These are phyloP conservation scores for Aspergillus oerlinghausenensis DNA, from an alignment of 2,329 filamentous ascomycete species.

Conservation along the genomic window DNA sequence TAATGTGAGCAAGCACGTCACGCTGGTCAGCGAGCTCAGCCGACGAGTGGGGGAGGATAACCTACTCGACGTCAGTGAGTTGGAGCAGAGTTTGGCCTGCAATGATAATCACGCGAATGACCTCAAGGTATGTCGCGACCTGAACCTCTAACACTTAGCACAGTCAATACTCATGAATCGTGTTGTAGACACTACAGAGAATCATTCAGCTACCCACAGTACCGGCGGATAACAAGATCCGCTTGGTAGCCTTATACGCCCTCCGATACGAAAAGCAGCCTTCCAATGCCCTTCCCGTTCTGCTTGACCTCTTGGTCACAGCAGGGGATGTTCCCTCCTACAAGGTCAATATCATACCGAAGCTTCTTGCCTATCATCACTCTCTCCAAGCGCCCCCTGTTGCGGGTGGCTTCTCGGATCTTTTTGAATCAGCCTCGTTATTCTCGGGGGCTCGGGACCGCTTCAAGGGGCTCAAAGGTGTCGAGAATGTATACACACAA, in stretches of 20 bases:
- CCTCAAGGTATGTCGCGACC: slow-evolving; percentile 62
- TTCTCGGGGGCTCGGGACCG: slow-evolving; percentile 83
- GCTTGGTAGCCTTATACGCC: slow-evolving; percentile 89
- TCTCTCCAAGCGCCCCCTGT: slow-evolving; percentile 75
- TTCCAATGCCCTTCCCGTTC: slow-evolving; percentile 74
- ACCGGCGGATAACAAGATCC: slow-evolving; percentile 75
- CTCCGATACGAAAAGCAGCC: slow-evolving; percentile 85
- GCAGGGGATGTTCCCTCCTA: slow-evolving; percentile 75
- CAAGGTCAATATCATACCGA: slow-evolving; percentile 72
- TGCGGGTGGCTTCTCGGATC: slow-evolving; percentile 77
- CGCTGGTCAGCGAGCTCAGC: slow-evolving; percentile 88
- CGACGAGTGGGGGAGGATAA: slow-evolving; percentile 79
- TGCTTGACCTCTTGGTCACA: slow-evolving; percentile 79
- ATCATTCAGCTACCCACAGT: slow-evolving; percentile 78
- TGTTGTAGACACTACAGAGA: slow-evolving; percentile 67
- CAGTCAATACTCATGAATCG: background rate
- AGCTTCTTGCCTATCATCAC: slow-evolving; percentile 77
- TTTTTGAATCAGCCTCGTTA: slow-evolving; percentile 87
- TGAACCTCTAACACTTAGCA: background rate
- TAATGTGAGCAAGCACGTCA: slow-evolving; percentile 98
- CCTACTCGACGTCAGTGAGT: slow-evolving; percentile 90
- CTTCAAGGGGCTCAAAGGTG: slow-evolving; percentile 92
- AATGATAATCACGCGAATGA: slow-evolving; percentile 92
- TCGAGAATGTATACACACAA: slow-evolving; percentile 98
- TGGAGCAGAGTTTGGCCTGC: slow-evolving; percentile 94